phyloP scores from a whole-genome alignment of 2,329 filamentous ascomycete species.

The Dothistroma pini region DNA sequence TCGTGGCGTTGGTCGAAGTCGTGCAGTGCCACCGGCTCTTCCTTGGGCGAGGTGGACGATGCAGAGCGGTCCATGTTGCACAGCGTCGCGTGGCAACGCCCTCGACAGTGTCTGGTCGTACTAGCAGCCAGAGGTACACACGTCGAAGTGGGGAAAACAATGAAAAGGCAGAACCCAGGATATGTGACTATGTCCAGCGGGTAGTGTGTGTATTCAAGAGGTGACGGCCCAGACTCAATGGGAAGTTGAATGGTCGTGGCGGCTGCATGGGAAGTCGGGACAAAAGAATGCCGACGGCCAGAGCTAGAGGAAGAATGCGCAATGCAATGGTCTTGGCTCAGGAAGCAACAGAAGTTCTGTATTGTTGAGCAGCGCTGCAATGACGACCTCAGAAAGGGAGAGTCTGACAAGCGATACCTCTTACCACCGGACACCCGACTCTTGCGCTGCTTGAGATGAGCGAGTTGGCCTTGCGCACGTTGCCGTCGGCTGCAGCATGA shows the following conservation, averaged over 20 bases:
- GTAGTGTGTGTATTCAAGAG: not conserved
- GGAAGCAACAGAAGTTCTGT: not conserved
- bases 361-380: not conserved
- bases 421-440: too few species aligned
- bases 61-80: constrained; percentile 15
- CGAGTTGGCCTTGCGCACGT: too few species aligned
- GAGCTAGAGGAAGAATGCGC: not conserved
- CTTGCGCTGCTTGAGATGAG: too few species aligned
- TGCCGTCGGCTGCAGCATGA: too few species aligned
- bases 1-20: constrained; percentile 36
- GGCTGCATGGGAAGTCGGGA: not conserved
- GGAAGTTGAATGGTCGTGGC: not conserved
- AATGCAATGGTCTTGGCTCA: not conserved
- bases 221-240: not conserved
- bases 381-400: too few species aligned
- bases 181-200: not conserved
- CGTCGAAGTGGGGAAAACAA: not conserved
- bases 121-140: not conserved
- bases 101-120: not conserved
- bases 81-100: constrained; percentile 1
- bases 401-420: too few species aligned
- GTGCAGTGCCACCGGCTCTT: constrained; percentile 18
- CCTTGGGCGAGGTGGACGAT: constrained; percentile 11
- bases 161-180: not conserved
- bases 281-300: not conserved